Base-by-base conservation (phyloP, 78 protist genomes). In the Isochrysis galbana region DNA sequence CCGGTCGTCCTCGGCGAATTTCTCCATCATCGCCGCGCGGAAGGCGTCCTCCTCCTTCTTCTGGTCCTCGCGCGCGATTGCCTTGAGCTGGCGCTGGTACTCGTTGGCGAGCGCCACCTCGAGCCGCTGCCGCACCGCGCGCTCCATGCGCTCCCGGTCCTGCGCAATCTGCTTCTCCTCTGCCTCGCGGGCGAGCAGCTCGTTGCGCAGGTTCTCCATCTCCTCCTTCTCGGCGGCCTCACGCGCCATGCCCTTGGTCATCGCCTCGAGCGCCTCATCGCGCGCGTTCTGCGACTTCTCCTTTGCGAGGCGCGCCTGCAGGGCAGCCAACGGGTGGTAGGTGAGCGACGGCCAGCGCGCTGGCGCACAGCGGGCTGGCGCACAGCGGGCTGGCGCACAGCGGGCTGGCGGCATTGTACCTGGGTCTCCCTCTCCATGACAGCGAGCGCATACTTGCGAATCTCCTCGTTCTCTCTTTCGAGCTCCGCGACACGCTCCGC, bases 1-100 rank as follows among this genome's bases (percentile, higher is more conserved):
- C 11, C 95, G 94, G 38, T 93, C 97, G 83, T 95, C 97, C 72
- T 82, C 94, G 23, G 97, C 97, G n/a, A 95, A 95, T 93, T 93
- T 93, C 39, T 23, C 95, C 78, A 95, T 22, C 88, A 34, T 45
- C 88, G 26, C 34, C 94, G 17, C 23, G 77, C 80, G 74, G 41
- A 25, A n/a, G 48, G 1, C 36, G 32, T 86, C 91, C 94, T 89
- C 89, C 67, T 14, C 82, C 61, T 46, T 45, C 87, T 42, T n/a
- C 93, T 91, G 44, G 92, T 91, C 91, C 74, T 87, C 54, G 91
- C 87, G 70, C 91, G 41, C 29, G 38, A 89, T 90, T 34, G 74
- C 91, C 91, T 69, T 54, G 36, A 26, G 77, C 72, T 48, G 38
- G 32, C 87, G 91, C 72, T 46, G 80, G 26, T 74, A 87, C n/a